These are phyloP conservation scores for Taphrina sp. DNA, from an alignment of 1,139 yeast species.

Conservation along the genomic window DNA sequence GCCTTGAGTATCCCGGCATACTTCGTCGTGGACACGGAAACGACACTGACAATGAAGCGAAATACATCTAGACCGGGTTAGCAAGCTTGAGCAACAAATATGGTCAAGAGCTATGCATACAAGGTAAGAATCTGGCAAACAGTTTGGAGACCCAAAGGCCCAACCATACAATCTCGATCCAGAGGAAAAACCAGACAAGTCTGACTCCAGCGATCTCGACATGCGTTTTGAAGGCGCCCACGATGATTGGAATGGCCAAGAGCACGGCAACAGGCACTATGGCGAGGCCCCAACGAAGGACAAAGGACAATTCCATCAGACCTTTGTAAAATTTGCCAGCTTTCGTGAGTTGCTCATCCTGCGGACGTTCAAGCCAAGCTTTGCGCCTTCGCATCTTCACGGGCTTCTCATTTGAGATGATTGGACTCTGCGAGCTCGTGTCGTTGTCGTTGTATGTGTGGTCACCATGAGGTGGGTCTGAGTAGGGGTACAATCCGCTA, in stretches of 20 bases:
- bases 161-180: constrained; percentile 50
- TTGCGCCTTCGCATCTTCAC: constrained; percentile 17
- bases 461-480: constrained; percentile 2
- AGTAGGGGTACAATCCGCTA: background rate
- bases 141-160: constrained; percentile 45
- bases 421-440: constrained; percentile 15
- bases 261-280: constrained; percentile 48
- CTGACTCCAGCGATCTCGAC: constrained; percentile 44
- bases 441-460: constrained; percentile 15
- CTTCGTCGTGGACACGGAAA: constrained; percentile 45
- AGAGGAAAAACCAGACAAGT: constrained; percentile 48
- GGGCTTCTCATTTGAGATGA: constrained; percentile 10
- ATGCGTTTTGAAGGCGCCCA: constrained; percentile 44
- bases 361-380: constrained; percentile 19
- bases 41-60: constrained; percentile 42
- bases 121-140: constrained; percentile 45
- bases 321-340: constrained; percentile 31
- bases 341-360: constrained; percentile 23
- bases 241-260: constrained; percentile 47
- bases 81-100: background rate
- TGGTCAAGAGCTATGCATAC: background rate
- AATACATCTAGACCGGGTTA: constrained; percentile 11
- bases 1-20: constrained; percentile 45
- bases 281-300: constrained; percentile 44
- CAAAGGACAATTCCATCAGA: constrained; percentile 38